Evolutionary conservation across 805 yeast genomes (phyloP).

Genomic region (Candida khao-thaluensis): DNA sequence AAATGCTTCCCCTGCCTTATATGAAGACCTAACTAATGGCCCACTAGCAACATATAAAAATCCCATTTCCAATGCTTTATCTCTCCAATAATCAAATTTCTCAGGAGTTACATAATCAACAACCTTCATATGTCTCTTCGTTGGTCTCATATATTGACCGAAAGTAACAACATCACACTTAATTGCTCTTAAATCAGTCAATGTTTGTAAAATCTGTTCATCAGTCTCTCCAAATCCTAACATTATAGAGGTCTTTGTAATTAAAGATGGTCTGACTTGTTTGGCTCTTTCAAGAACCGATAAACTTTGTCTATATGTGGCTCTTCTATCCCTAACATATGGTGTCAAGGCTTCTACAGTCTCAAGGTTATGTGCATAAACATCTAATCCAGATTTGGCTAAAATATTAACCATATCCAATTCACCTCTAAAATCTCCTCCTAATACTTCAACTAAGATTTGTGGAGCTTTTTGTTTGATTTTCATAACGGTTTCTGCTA

Average conservation of each 20-base stretch:
- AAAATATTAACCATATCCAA: conserved; percentile 72
- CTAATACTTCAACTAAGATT: conserved; percentile 85
- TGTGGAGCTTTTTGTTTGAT: conserved; percentile 89
- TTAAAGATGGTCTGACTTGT: conserved; percentile 63
- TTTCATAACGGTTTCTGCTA: conserved; percentile 79
- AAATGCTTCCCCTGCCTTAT: conserved; percentile 97
- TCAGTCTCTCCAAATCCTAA: conserved; percentile 96
- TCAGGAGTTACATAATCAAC: conserved; percentile 94
- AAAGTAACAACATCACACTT: conserved; percentile 94
- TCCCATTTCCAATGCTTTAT: conserved; percentile 82
- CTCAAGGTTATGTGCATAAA: conserved; percentile 94
- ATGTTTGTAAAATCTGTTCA: conserved; percentile 75
- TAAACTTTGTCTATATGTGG: conserved; percentile 87
- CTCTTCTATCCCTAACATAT: conserved; percentile 92
- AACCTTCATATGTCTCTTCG: conserved; percentile 97
- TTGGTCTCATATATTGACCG: conserved; percentile 99
- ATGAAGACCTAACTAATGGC: conserved; percentile 92
- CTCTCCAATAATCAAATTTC: conserved; percentile 91
- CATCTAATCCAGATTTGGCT: conserved; percentile 88
- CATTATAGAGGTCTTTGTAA: conserved; percentile 95
- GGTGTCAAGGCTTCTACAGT: conserved; percentile 96
- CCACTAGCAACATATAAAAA: conserved; percentile 97
- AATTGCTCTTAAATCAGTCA: conserved; percentile 71
- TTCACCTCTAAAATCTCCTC: conserved; percentile 96
- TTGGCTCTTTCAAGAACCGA: conserved; percentile 80